These are phyloP conservation scores for Sclerotinia subarctica DNA, from an alignment of 2,329 filamentous ascomycete species.

Conservation along the genomic window DNA sequence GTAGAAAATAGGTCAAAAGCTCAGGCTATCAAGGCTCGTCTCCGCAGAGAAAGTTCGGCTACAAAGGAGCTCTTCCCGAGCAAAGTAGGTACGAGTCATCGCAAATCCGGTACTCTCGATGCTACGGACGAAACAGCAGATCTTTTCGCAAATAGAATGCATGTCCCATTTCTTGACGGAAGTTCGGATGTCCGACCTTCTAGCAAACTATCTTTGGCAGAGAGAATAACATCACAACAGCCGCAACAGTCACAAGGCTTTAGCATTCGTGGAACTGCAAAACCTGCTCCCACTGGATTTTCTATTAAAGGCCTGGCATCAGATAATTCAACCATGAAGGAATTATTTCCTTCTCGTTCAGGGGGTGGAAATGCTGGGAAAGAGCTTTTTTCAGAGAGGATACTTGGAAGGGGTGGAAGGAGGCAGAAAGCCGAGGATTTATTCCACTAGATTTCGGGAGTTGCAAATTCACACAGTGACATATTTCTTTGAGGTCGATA, in stretches of 20 bases:
- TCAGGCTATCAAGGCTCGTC: conserved; percentile 43
- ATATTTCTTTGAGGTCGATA: neutral
- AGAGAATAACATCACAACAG: conserved; percentile 33
- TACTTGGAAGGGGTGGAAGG: conserved; percentile 55
- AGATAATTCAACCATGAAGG: conserved; percentile 50
- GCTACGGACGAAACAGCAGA: conserved; percentile 53
- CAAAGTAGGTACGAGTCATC: conserved; percentile 43
- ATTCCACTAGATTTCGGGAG: conserved; percentile 52
- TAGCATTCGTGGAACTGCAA: conserved; percentile 59
- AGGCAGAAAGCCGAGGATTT: conserved; percentile 70
- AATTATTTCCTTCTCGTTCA: conserved; percentile 67
- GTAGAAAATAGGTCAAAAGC: conserved; percentile 45
- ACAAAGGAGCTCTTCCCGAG: conserved; percentile 56
- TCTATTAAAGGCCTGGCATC: conserved; percentile 67
- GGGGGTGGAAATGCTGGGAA: conserved; percentile 58
- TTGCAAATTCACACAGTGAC: neutral
- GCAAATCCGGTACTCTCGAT: conserved; percentile 51
- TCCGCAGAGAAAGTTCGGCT: conserved; percentile 25
- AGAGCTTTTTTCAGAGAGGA: conserved; percentile 63
- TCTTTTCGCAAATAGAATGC: conserved; percentile 49
- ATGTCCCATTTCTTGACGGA: conserved; percentile 49
- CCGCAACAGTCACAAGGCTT: conserved; percentile 43
- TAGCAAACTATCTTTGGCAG: conserved; percentile 26
- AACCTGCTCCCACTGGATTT: conserved; percentile 49
- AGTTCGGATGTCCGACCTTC: conserved; percentile 35